Conservation (phyloP, 495 filamentous ascomycete genomes). For the Hypoxylon cercidicola region DNA sequence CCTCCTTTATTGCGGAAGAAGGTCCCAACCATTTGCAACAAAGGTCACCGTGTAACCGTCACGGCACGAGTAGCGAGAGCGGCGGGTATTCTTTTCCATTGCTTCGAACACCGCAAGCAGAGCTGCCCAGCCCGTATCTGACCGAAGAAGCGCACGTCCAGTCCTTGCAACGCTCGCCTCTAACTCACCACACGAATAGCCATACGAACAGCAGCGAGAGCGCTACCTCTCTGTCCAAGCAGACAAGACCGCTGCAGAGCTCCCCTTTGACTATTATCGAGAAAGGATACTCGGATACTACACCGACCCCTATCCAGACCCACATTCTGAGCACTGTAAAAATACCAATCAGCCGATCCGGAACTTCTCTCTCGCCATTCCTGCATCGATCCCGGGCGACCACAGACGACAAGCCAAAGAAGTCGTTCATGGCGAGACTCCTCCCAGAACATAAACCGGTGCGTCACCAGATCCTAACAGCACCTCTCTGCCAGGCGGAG, state of each 20-base stretch:
- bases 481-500: background rate
- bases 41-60: conserved; percentile 27
- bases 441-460: conserved; percentile 36
- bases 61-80: conserved; percentile 41
- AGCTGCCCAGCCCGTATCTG: conserved; percentile 50
- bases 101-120: conserved; percentile 26
- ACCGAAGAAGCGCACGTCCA: conserved; percentile 58
- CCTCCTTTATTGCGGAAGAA: conserved; percentile 49
- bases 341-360: background rate
- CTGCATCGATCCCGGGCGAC: conserved; percentile 7
- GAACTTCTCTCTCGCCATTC: conserved; percentile 11
- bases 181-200: background rate
- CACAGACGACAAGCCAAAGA: conserved; percentile 26
- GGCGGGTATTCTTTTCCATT: conserved; percentile 30
- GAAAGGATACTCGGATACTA: conserved; percentile 10
- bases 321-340: conserved; percentile 5
- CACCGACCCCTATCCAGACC: conserved; percentile 1
- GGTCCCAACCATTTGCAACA: conserved; percentile 49
- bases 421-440: conserved; percentile 39
- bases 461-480: conserved; percentile 4
- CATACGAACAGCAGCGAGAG: conserved; percentile 10
- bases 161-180: conserved; percentile 49
- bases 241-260: background rate
- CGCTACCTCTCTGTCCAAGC: conserved; percentile 13
- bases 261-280: conserved; percentile 18